phyloP scores from a whole-genome alignment of 805 yeast species.

The Myxozyma udenii region DNA sequence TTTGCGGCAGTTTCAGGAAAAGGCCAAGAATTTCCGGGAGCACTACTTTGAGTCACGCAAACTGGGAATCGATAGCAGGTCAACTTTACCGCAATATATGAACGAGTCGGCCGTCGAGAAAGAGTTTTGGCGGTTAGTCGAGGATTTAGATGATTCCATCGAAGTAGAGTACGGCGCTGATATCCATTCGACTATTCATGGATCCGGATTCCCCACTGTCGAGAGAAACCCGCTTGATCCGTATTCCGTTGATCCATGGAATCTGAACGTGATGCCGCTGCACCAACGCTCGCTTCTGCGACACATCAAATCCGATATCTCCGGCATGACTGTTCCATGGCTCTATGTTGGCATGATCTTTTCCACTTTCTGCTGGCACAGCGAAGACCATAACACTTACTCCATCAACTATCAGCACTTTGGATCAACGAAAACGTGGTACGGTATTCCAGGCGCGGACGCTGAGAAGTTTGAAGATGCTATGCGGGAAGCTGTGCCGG shows the following conservation, averaged over 20 bases:
- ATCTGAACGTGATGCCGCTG: slow-evolving; percentile 40
- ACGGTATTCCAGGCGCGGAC: slow-evolving; percentile 72
- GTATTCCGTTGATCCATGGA: slow-evolving; percentile 41
- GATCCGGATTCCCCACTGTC: slow-evolving; percentile 41
- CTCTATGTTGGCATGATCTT: slow-evolving; percentile 83
- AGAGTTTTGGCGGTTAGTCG: slow-evolving; percentile 41
- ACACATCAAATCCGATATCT: slow-evolving; percentile 43
- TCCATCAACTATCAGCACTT: slow-evolving; percentile 89
- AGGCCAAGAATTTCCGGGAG: slow-evolving; percentile 52
- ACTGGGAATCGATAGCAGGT: neutral
- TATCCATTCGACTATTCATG: slow-evolving; percentile 39
- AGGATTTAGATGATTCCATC: slow-evolving; percentile 33
- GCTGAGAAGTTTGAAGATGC: slow-evolving; percentile 63
- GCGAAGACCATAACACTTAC: slow-evolving; percentile 88
- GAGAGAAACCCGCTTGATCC: slow-evolving; percentile 35
- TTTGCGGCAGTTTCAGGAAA: slow-evolving; percentile 56
- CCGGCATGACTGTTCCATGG: slow-evolving; percentile 97
- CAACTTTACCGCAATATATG: neutral
- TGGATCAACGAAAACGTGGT: slow-evolving; percentile 91
- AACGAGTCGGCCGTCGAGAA: slow-evolving; percentile 34
- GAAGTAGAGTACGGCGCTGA: slow-evolving; percentile 45
- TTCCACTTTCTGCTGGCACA: slow-evolving; percentile 95
- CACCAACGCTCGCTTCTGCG: slow-evolving; percentile 38
- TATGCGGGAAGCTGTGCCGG: slow-evolving; percentile 70
- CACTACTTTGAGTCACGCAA: slow-evolving; percentile 34